Evolutionary conservation across 768 basidiomycete genomes (phyloP), one percentile per base, ranked within the genome.

Genomic region (Phlebiopsis gigantea): DNA sequence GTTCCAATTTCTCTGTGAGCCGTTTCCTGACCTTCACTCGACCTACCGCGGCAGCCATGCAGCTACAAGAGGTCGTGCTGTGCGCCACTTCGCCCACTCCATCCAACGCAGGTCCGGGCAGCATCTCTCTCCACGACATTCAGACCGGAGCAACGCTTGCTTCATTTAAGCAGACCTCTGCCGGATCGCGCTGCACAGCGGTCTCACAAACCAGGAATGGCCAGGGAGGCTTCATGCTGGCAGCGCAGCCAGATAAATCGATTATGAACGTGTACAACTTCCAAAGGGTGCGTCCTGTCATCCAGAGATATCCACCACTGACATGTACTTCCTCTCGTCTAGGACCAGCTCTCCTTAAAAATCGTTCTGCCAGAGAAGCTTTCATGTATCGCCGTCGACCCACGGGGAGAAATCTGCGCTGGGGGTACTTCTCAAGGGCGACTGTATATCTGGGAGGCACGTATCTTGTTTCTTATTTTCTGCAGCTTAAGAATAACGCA

Each of bases 391-490:
- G 77, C 88, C 5, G 66, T 92, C 6, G 91, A 95, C 69, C 76
- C 76, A 17, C 76, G 75, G 46, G 94, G 93, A 3, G 71, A 75
- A 31, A 89, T 85, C 63, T 93, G 90, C 64, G 94, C 90, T 0
- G 95, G 89, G 24, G 97, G 94, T 29, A 95, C 93, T 0, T 71
- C 80, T 4, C 86, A 89, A 65, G 97, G 97, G 28, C 83, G 94
- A 52, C 81, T 98, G 64, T 95, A 95, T 66, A 72, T 99, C 1
- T 99, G 97, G 97, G 95, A 98, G 89, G 94, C 87, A 62, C 64
- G 85, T 79, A 29, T n/a, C 28, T 24, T 30, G 24, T 42, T 43
- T 30, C 24, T 15, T 46, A 10, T 21, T 17, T 10, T 41, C 15
- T 12, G 12, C 21, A 25, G 10, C 45, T 12, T 21, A 26, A 54